Percentiles rank a stretch among this genome's conserved stretches.
phyloP scores from a whole-genome alignment of 495 filamentous ascomycete genomes.

The Pseudotulostoma volvatum region DNA sequence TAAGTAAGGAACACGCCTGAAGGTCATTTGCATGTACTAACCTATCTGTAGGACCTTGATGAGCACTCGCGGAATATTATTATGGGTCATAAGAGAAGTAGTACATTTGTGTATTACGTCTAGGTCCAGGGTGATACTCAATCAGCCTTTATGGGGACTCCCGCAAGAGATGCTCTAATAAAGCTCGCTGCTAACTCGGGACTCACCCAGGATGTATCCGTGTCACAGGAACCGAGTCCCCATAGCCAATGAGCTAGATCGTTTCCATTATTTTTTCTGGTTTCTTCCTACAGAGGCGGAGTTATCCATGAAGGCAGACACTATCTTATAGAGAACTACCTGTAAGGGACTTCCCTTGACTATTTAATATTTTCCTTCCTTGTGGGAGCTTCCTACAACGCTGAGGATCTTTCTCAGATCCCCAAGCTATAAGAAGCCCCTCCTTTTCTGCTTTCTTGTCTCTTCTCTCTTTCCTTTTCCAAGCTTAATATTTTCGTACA shows the following conservation, averaged over 20 bases:
- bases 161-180: background rate
- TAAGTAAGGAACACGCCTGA: slow-evolving; percentile 4
- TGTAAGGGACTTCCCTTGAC: too few relatives aligned
- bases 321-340: too few relatives aligned
- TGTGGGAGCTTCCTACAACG: background rate
- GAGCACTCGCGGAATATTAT: slow-evolving; percentile 11
- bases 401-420: background rate
- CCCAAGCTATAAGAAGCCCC: background rate
- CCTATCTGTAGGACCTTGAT: slow-evolving; percentile 7
- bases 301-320: too few relatives aligned
- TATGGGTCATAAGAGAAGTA: slow-evolving; percentile 9
- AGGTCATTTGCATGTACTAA: background rate
- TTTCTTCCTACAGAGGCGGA: too few relatives aligned
- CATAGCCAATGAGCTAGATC: too few relatives aligned
- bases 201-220: slow-evolving; percentile 1
- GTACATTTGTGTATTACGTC: slow-evolving; percentile 3
- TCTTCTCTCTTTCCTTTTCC: too few relatives aligned
- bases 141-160: slow-evolving; percentile 1
- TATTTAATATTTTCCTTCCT: too few relatives aligned
- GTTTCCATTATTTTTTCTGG: too few relatives aligned
- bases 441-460: too few relatives aligned
- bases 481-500: too few relatives aligned
- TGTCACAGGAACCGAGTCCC: background rate
- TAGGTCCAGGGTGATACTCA: slow-evolving; percentile 1
- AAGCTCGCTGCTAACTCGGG: background rate